Base-by-base conservation (phyloP, 1,284 basidiomycete genomes). In the Thelephora terrestris region DNA sequence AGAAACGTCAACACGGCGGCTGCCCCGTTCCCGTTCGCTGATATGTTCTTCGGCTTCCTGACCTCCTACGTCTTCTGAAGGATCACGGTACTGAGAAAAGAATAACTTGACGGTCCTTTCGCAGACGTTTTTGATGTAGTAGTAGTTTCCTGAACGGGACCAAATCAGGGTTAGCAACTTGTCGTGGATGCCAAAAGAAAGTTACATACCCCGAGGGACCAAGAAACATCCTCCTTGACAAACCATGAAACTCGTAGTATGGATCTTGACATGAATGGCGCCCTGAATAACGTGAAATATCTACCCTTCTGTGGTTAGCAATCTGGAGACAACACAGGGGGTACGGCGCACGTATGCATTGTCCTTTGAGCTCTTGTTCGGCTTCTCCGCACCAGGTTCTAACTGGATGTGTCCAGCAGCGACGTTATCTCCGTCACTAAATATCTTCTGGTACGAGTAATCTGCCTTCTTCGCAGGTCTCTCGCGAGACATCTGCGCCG, bases 391-490 rank as follows among this genome's bases (percentile, higher is more conserved):
- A 1, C 78, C 73, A 0, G 85, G 78, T 4, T 91, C 90, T 36
- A 99, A 85, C 45, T 80, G 72, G 32, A 98, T 72, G 48, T 92
- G 78, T 0, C 96, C 96, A 16, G 91, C 85, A 0, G 94, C 94
- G 57, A 96, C 82, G 61, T 91, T 94, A 44, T 90, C 82, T 44
- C 81, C 85, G 55, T 97, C 92, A n/a, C 84, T 82, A 62, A 96
- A 96, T n/a, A 95, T 78, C 66, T 95, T 96, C 61, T 96, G 85
- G 63, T 93, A 99, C 24, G 70, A 71, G 78, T 94, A 99, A 20
- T 76, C 72, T 40, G 75, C 74, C 46, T 77, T 77, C 14, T 74
- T 75, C 3, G 79, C 73, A 16, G 75, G 67, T 47, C 69, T 71
- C n/a, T 79, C 79, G 1, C 74, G 59, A 18, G 88, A 69, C 71